Base-by-base conservation (phyloP, 2,329 filamentous ascomycete species). In the Alternaria sp. region DNA sequence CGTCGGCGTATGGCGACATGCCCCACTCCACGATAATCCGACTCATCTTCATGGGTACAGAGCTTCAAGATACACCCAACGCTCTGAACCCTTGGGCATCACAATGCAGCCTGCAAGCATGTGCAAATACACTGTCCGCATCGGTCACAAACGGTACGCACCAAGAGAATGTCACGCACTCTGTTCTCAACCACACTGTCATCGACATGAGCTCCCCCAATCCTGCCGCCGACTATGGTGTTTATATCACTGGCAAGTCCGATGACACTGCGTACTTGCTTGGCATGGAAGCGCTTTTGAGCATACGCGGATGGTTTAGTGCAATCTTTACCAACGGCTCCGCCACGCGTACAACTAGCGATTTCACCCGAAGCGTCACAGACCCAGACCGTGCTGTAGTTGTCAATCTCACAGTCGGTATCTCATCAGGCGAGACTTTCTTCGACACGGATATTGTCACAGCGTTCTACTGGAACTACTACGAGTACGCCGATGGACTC, bases 391-490 rank as follows among this genome's bases (percentile, higher is more conserved):
- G 64, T 1, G 64, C 66, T 10, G 61, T 63, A 11, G 61, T 69
- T 14, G 64, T 69, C 8, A 67, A 65, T 25, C 66, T 69, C 21
- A 69, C 66, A 26, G 66, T 67, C 21, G 61, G 66, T 8, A 65
- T 67, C 25, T 65, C 65, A 6, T 65, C 65, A 15, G 65, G 65
- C 18, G 65, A 66, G 55, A 67, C 65, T 4, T 66, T 67, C 30
- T 67, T 67, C 45, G 65, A 66, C 37, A 65, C 57, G 5, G 65
- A 67, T 25, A 63, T 67, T 18, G 44, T 66, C n/a, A 67, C 63
- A 0, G 65, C 65, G 10, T 67, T 67, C 43, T 67, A 67, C 57
- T 67, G 63, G 65, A 66, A 67, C 37, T 66, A 65, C 44, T 67
- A 66, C 45, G 63, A 65, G 49, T 66, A 67, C 30, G 47, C 63